Evolutionary conservation across 2,329 filamentous ascomycete genomes (phyloP).

Genomic region (Claviceps maximensis): DNA sequence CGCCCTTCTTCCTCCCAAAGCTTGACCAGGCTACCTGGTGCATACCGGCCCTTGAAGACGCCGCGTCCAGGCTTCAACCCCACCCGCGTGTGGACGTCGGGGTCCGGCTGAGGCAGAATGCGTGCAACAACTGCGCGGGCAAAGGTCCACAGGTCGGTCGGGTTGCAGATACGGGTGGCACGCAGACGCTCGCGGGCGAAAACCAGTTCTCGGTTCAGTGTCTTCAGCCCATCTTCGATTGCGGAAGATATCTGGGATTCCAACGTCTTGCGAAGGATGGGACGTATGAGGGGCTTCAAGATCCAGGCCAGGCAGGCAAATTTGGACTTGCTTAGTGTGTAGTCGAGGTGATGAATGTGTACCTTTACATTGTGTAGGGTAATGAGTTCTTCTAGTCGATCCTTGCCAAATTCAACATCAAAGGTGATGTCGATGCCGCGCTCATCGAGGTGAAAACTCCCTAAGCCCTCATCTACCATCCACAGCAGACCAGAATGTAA

Average conservation of each 20-base stretch:
- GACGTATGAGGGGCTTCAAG: slow-evolving; percentile 70
- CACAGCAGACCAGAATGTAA: slow-evolving; percentile 63
- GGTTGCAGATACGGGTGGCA: slow-evolving; percentile 69
- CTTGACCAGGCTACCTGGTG: slow-evolving; percentile 78
- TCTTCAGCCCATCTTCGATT: slow-evolving; percentile 56
- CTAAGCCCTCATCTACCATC: slow-evolving; percentile 71
- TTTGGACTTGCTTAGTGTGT: slow-evolving; percentile 59
- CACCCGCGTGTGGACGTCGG: slow-evolving; percentile 61
- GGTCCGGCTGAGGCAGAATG: slow-evolving; percentile 56
- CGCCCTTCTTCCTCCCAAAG: slow-evolving; percentile 75
- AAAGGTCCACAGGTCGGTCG: slow-evolving; percentile 69
- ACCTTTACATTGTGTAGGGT: slow-evolving; percentile 65
- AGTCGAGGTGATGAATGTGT: slow-evolving; percentile 75
- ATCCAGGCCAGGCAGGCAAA: slow-evolving; percentile 71
- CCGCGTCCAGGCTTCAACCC: slow-evolving; percentile 47
- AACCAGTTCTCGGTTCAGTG: slow-evolving; percentile 71
- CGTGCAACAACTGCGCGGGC: slow-evolving; percentile 69
- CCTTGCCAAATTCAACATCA: slow-evolving; percentile 70
- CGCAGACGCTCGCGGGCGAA: slow-evolving; percentile 78
- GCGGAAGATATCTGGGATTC: slow-evolving; percentile 64
- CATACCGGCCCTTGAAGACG: slow-evolving; percentile 73
- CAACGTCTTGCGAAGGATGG: slow-evolving; percentile 64
- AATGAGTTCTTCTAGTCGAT: slow-evolving; percentile 68
- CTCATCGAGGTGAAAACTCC: slow-evolving; percentile 73
- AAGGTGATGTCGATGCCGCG: slow-evolving; percentile 76